Percentiles rank a stretch among this genome's conserved stretches.
phyloP scores from a whole-genome alignment of 352 stramenopile species.

The Pythium aquatile region DNA sequence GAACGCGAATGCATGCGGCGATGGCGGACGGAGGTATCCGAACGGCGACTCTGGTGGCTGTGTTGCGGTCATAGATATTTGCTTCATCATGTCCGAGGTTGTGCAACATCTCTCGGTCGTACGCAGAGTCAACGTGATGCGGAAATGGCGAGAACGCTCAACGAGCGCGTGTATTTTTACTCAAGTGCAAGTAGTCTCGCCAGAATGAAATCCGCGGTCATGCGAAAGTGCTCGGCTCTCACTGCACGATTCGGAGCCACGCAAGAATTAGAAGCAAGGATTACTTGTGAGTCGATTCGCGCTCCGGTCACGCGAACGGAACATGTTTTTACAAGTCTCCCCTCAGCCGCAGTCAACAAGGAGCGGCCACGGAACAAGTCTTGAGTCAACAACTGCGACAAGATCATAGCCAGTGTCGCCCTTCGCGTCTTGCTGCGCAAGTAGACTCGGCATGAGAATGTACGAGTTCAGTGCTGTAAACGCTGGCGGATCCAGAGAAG shows the following conservation, averaged over 20 bases:
- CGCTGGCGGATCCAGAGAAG: not conserved
- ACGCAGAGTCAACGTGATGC: not conserved
- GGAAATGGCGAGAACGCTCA: no score
- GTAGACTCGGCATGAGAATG: not conserved
- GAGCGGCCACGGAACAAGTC: not conserved
- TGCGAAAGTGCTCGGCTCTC: no score
- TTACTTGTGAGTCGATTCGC: no score
- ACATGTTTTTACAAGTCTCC: no score
- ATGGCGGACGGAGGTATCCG: conserved; percentile 26
- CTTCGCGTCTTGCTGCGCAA: no score
- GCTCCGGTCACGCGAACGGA: no score
- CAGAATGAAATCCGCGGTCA: no score
- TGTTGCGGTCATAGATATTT: not conserved
- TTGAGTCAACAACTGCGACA: not conserved
- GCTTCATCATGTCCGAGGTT: not conserved
- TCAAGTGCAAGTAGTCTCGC: no score
- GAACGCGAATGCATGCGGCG: conserved; percentile 27
- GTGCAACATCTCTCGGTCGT: not conserved
- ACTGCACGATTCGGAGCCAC: no score
- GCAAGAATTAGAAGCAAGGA: no score
- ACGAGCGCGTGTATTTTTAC: no score
- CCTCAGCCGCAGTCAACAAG: not conserved
- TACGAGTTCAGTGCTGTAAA: not conserved
- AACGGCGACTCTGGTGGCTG: not conserved
- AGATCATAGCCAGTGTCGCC: not conserved